Conservation (phyloP, 345 rosid species). For the Viola odorata region DNA sequence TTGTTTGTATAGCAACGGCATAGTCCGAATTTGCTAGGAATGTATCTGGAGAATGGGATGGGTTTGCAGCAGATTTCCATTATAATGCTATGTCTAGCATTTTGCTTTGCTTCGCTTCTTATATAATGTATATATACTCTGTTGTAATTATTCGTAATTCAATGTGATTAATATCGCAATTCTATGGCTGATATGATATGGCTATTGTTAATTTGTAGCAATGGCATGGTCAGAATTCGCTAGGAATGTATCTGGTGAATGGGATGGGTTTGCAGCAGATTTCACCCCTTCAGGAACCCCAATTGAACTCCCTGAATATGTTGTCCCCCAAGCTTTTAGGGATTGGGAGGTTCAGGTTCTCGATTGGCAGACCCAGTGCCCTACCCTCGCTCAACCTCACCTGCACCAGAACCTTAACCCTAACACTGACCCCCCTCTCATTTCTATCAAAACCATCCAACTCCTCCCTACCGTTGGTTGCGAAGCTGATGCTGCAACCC, state of each 20-base stretch:
- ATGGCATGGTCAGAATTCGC: slow-evolving; percentile 75
- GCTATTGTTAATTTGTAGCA: neutral
- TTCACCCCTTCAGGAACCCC: slow-evolving; percentile 66
- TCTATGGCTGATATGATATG: too few relatives aligned
- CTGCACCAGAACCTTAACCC: too few relatives aligned
- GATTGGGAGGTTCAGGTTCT: slow-evolving; percentile 96
- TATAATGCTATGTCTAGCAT: too few relatives aligned
- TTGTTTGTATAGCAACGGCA: too few relatives aligned
- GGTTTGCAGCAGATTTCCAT: too few relatives aligned
- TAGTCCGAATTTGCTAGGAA: too few relatives aligned
- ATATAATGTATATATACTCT: too few relatives aligned
- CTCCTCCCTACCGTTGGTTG: slow-evolving; percentile 97
- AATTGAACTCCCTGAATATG: slow-evolving; percentile 69
- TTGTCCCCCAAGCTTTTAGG: slow-evolving; percentile 85
- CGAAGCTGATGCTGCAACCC: slow-evolving; percentile 96
- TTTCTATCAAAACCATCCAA: slow-evolving; percentile 61
- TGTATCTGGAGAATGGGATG: too few relatives aligned
- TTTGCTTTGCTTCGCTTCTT: too few relatives aligned
- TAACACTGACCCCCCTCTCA: slow-evolving; percentile 19
- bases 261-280: slow-evolving; percentile 97
- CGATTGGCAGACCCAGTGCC: slow-evolving; percentile 99
- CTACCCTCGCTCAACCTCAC: slow-evolving; percentile 72
- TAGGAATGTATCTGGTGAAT: slow-evolving; percentile 73
- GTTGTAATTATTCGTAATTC: too few relatives aligned
- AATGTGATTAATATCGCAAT: too few relatives aligned